Evolutionary conservation across 2,329 filamentous ascomycete genomes (phyloP), one percentile per base, ranked within the genome.

Genomic region (Leptographium wingfieldii): DNA sequence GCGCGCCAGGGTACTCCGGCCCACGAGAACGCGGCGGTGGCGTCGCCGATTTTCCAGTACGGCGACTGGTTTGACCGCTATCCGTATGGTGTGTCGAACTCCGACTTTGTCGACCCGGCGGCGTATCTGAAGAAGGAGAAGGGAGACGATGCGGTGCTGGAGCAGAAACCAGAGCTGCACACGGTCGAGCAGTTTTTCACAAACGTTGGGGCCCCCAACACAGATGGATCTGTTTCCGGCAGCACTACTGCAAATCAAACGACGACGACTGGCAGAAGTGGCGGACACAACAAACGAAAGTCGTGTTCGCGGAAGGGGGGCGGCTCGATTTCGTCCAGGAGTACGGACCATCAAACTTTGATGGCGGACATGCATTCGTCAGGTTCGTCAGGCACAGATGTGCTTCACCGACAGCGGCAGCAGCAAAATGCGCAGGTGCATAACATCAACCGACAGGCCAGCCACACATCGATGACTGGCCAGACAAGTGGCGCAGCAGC

Each of bases 11-110:
- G 88, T 11, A 77, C 77, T n/a, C 72, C 77, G 64, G 70, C 74
- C 62, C 71, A 71, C 60, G 74, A 79, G 59, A 74, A 74, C 52
- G 74, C 78, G 16, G 59, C 49, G 1, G 56, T 31, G 1, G 73
- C 80, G 5, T 80, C 81, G 6, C 80, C 81, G 10, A 88, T 96
- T 67, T 92, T 96, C 71, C 92, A 97, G 68, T 97, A 97, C 67
- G 91, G 92, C 57, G 94, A 97, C 72, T 97, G 94, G 94, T 97
- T 97, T 68, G 88, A 94, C 69, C 83, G 88, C 65, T 97, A 96
- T 69, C 94, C 94, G 0, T 88, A 95, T 67, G 94, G 94, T 2
- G 89, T 97, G 19, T 90, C 89, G 3, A 84, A 89, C 62, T 80
- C 85, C 1, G 90, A 96, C 68, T 94, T 90, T 72, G 85, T 90